Conservation (phyloP, 1,284 basidiomycete species). For the Xanthoconium separans region DNA sequence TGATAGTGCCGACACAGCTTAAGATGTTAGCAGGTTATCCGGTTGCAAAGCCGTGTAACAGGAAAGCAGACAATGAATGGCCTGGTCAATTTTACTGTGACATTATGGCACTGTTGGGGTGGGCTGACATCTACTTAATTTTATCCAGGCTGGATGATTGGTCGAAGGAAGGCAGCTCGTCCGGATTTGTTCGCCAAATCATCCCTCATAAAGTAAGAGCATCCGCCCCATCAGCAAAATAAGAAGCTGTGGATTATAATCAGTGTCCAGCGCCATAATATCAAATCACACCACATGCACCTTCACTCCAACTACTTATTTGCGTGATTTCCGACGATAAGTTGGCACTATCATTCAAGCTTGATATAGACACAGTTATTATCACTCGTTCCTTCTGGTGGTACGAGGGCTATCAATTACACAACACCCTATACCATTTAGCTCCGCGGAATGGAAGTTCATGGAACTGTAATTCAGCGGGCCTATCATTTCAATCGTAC, state of each 20-base stretch:
- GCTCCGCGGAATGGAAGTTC: slow-evolving; percentile 25
- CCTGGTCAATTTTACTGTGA: background rate
- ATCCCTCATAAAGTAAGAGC: slow-evolving; percentile 1
- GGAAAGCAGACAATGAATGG: background rate
- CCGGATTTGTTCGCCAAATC: background rate
- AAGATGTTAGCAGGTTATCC: background rate
- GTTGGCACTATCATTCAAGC: slow-evolving; percentile 11
- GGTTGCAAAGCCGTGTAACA: background rate
- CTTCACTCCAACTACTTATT: background rate
- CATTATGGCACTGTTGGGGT: background rate
- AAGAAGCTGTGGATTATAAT: background rate
- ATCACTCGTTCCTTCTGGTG: background rate
- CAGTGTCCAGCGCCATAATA: background rate
- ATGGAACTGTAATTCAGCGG: slow-evolving; percentile 10
- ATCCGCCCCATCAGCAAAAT: background rate
- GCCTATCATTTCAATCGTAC: slow-evolving; percentile 16
- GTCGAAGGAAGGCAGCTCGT: background rate
- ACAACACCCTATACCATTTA: slow-evolving; percentile 1
- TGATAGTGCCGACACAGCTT: slow-evolving; percentile 1
- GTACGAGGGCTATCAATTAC: slow-evolving; percentile 1
- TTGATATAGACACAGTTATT: slow-evolving; percentile 11
- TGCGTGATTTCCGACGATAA: background rate
- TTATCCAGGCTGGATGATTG: background rate
- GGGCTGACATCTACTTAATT: background rate
- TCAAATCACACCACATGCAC: background rate